Evolutionary conservation across 1,284 basidiomycete genomes (phyloP).

Genomic region (Butyriboletus appendiculatus): DNA sequence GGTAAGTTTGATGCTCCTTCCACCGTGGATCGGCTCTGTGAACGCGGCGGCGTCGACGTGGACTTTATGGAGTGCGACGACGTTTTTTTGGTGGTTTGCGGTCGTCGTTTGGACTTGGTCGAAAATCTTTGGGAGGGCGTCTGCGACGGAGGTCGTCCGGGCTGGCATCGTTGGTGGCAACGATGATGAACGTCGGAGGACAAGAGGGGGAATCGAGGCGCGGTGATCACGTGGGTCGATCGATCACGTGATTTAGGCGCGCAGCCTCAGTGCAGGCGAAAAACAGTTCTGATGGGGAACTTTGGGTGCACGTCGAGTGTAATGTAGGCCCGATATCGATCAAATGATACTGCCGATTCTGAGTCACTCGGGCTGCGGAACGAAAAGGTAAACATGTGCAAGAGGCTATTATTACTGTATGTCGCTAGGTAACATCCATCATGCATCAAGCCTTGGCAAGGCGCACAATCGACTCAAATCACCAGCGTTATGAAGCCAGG

Average conservation of each 20-base stretch:
- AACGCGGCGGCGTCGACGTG: slow-evolving; percentile 67
- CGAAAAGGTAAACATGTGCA: too few species aligned
- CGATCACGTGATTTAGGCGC: slow-evolving; percentile 5
- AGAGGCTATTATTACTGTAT: too few species aligned
- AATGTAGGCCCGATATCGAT: too few species aligned
- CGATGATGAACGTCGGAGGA: background rate
- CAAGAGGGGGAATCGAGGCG: background rate
- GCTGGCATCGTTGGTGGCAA: slow-evolving; percentile 16
- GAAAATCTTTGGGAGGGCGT: slow-evolving; percentile 51
- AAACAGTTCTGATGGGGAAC: too few species aligned
- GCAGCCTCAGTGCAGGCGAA: too few species aligned
- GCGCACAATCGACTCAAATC: too few species aligned
- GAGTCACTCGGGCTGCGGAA: background rate
- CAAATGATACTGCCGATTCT: background rate
- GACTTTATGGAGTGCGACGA: slow-evolving; percentile 83
- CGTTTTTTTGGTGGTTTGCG: slow-evolving; percentile 92
- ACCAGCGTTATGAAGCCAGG: too few species aligned
- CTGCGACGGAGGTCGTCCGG: slow-evolving; percentile 11
- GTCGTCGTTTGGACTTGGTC: slow-evolving; percentile 83
- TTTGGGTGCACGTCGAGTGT: too few species aligned
- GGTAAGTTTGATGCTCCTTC: slow-evolving; percentile 56
- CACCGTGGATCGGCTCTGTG: slow-evolving; percentile 53
- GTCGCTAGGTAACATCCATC: too few species aligned
- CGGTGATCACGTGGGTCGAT: slow-evolving; percentile 19
- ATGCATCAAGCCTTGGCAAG: too few species aligned